Evolutionary conservation across 768 basidiomycete genomes (phyloP), one percentile per base, ranked within the genome.

Genomic region (Fomitopsis pulvina): DNA sequence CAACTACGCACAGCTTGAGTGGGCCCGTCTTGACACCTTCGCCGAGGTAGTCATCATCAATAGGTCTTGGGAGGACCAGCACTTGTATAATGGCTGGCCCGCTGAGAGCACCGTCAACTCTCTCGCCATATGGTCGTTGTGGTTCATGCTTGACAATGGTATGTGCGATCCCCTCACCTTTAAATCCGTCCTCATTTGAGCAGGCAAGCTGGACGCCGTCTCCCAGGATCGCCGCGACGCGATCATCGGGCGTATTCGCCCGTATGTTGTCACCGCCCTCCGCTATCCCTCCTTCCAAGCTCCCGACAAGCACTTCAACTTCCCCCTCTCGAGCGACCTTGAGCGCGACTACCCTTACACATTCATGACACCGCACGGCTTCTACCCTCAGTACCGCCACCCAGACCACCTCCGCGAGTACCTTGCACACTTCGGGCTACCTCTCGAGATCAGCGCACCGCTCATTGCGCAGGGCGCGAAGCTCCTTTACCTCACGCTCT

Each of bases 81-180:
- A 62, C 21, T 3, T 22, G 10, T 49, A 67, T 51, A 59, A 73
- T 38, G 81, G 80, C 1, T 85, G 85, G 83, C 82, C 83, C 0
- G 57, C 64, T 1, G 81, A 84, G 30, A 77, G 60, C 44, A 59
- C 67, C 3, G 40, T 67, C 24, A 79, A 76, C 51, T 65, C 79
- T 0, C 74, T 79, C 45, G 79, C 77, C 0, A 52, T 87, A 14
- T 86, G 83, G 81, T 47, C 84, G 1, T 62, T 80, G 46, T 87
- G 85, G 85, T 69, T 81, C 57, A 73, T 77, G 27, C 76, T 73
- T 10, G 75, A 78, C 4, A 60, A 69, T 56, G 67, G 80, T 80
- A 37, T 43, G 75, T 67, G 30, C 2, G 49, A 28, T 41, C 34
- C 26, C 21, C 46, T 7, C 43, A 45, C 25, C n/a, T 24, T 40